Evolutionary conservation across 2,329 filamentous ascomycete species (phyloP).

Genomic region (Ascochyta pisi): DNA sequence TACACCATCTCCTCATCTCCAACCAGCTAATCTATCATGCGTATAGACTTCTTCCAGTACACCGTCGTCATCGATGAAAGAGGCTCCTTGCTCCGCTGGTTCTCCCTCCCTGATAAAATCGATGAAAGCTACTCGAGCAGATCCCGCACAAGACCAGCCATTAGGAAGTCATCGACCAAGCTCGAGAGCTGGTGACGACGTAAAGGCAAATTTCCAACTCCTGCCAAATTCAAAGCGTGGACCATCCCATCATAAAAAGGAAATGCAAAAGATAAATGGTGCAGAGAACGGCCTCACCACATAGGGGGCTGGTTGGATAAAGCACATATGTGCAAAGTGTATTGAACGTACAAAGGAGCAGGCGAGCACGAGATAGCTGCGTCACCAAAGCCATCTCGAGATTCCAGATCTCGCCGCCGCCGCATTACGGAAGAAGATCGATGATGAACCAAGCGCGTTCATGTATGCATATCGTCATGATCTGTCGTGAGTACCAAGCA

Average conservation of each 20-base stretch:
- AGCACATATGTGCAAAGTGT: slow-evolving; percentile 29
- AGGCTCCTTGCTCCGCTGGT: slow-evolving; percentile 1
- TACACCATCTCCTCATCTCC: slow-evolving; percentile 5
- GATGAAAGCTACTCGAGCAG: slow-evolving; percentile 23
- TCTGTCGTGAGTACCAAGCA: slow-evolving; percentile 30
- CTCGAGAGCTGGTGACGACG: slow-evolving; percentile 28
- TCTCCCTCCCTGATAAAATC: slow-evolving; percentile 7
- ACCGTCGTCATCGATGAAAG: background rate
- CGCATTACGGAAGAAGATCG: slow-evolving; percentile 36
- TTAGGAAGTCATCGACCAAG: slow-evolving; percentile 32
- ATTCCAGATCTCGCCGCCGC: slow-evolving; percentile 14
- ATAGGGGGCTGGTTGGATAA: slow-evolving; percentile 24
- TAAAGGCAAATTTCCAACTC: slow-evolving; percentile 25
- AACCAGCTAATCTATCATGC: slow-evolving; percentile 22
- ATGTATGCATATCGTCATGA: slow-evolving; percentile 38
- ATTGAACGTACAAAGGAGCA: slow-evolving; percentile 37
- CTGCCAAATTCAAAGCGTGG: slow-evolving; percentile 30
- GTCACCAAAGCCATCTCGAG: slow-evolving; percentile 6
- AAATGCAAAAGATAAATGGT: slow-evolving; percentile 27
- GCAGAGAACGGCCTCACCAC: slow-evolving; percentile 22
- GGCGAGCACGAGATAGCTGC: slow-evolving; percentile 15
- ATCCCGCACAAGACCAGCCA: slow-evolving; percentile 25
- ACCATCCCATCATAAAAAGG: slow-evolving; percentile 38
- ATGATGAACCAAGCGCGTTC: slow-evolving; percentile 24
- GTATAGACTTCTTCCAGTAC: slow-evolving; percentile 9